Conservation (phyloP, 2,329 filamentous ascomycete species). For the Colletotrichum sp. region DNA sequence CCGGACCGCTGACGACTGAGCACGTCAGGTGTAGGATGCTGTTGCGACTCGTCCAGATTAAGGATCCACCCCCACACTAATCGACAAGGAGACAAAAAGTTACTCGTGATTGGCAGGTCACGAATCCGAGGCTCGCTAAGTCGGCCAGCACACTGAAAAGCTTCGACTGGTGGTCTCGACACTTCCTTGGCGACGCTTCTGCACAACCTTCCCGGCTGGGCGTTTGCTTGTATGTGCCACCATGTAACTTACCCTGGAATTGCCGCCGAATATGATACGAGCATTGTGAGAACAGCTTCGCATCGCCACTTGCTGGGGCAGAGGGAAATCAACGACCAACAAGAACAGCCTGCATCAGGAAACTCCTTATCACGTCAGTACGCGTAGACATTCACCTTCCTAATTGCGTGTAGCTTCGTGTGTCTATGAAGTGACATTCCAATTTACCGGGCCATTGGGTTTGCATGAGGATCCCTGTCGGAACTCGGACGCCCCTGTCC, state of each 20-base stretch:
- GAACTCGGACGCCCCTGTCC: neutral
- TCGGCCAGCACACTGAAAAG: neutral
- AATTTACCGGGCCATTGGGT: neutral
- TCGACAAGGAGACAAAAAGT: neutral
- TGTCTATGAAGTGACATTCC: neutral
- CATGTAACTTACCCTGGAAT: neutral
- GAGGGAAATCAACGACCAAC: neutral
- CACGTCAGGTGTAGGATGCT: constrained; percentile 10
- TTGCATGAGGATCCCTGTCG: neutral
- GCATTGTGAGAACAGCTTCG: neutral
- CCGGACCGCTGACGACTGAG: neutral
- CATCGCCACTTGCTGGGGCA: neutral
- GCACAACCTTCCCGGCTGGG: constrained; percentile 4
- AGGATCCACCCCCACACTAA: neutral
- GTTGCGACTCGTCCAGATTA: neutral
- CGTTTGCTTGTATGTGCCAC: neutral
- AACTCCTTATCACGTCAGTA: neutral
- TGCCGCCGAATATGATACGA: neutral
- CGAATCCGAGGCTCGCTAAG: neutral
- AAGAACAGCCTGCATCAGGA: neutral
- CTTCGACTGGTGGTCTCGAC: neutral
- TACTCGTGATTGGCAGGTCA: neutral
- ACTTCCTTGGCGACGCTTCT: neutral
- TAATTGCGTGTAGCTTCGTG: neutral
- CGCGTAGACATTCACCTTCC: neutral